Percentiles rank a stretch among this genome's conserved stretches.
Conservation (phyloP, 805 yeast genomes). For the Metschnikowia noctiluminum region DNA sequence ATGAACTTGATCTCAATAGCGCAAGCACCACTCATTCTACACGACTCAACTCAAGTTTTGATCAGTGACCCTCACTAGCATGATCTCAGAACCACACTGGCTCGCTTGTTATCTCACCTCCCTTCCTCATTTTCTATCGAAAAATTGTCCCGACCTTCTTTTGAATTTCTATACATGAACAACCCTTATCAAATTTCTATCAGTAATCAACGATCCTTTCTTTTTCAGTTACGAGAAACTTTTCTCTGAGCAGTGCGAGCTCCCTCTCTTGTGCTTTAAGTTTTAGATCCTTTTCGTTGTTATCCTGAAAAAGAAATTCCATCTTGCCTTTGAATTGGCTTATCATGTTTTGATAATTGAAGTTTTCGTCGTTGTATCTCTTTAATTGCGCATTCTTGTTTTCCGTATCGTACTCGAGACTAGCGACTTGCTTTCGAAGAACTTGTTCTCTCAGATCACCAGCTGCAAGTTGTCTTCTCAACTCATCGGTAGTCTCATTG, state of each 20-base stretch:
- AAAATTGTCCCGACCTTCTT: background rate
- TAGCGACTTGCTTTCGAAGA: conserved; percentile 53
- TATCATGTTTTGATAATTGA: conserved; percentile 51
- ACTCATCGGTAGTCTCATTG: conserved; percentile 47
- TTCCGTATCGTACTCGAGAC: conserved; percentile 48
- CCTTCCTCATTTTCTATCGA: too few species aligned
- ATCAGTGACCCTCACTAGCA: too few species aligned
- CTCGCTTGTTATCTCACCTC: too few species aligned
- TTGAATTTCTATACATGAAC: background rate
- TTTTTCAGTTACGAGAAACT: conserved; percentile 22
- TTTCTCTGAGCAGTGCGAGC: conserved; percentile 51
- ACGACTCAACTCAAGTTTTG: too few species aligned
- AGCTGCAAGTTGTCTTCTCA: conserved; percentile 48
- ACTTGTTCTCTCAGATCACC: conserved; percentile 48
- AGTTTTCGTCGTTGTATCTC: conserved; percentile 57
- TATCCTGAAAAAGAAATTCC: conserved; percentile 38
- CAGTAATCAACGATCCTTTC: conserved; percentile 1
- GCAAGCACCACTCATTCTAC: too few species aligned
- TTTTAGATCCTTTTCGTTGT: conserved; percentile 42
- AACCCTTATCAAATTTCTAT: background rate
- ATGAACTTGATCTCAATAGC: too few species aligned
- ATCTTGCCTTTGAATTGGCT: conserved; percentile 36
- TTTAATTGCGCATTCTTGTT: conserved; percentile 49
- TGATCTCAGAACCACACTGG: too few species aligned
- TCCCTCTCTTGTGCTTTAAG: conserved; percentile 53